These are phyloP conservation scores for Fusarium lateritium DNA, from an alignment of 2,329 filamentous ascomycete genomes.

Conservation along the genomic window DNA sequence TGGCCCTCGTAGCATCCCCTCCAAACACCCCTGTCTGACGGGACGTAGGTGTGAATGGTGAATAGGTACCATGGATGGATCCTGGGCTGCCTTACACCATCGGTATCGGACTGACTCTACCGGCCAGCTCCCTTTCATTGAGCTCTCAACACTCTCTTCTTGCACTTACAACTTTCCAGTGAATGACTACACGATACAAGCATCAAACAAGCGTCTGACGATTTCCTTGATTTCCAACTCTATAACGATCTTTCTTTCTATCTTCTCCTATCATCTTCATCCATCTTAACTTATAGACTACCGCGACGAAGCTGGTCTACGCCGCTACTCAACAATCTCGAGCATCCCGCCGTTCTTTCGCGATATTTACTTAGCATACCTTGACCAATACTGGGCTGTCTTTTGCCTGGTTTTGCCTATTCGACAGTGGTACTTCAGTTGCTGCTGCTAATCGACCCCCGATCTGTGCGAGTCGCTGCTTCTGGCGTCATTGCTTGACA, in stretches of 20 bases:
- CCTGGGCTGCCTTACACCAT: constrained; percentile 35
- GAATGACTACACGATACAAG: constrained; percentile 49
- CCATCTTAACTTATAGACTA: constrained; percentile 37
- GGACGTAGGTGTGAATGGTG: constrained; percentile 13
- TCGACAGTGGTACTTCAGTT: constrained; percentile 19
- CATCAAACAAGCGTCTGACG: constrained; percentile 45
- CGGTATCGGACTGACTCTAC: constrained; percentile 27
- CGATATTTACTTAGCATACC: constrained; percentile 25
- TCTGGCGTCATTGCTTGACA: constrained; percentile 32
- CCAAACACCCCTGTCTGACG: constrained; percentile 36
- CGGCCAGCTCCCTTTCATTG: constrained; percentile 30
- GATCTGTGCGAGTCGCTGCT: constrained; percentile 29
- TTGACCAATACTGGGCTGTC: constrained; percentile 15
- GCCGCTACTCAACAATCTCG: constrained; percentile 44
- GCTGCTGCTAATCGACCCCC: constrained; percentile 26
- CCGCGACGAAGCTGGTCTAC: constrained; percentile 50
- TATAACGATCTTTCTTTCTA: constrained; percentile 40
- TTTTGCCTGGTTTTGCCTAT: constrained; percentile 5
- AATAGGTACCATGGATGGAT: no score
- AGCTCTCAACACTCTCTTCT: constrained; percentile 37
- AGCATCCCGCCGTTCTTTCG: constrained; percentile 38
- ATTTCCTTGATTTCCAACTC: constrained; percentile 36
- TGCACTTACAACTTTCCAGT: constrained; percentile 39
- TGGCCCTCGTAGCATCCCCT: neutral
- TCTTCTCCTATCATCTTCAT: constrained; percentile 18